These are phyloP conservation scores for Parasarocladium wereldwijsianum DNA, from an alignment of 2,329 filamentous ascomycete genomes.

Conservation along the genomic window DNA sequence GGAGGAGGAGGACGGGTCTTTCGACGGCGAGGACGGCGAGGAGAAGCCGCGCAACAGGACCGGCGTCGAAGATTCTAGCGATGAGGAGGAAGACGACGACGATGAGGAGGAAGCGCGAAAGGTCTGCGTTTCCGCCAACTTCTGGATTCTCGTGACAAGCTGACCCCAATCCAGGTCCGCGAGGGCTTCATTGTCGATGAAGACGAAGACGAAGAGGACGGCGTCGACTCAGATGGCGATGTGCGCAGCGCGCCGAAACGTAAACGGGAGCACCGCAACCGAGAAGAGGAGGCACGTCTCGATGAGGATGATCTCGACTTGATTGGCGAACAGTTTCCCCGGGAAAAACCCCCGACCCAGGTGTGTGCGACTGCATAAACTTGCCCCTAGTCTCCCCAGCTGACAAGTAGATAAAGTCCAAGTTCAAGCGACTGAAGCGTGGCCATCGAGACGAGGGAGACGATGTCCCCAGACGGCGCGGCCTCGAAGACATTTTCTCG, in stretches of 20 bases:
- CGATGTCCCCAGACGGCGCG: slow-evolving; percentile 48
- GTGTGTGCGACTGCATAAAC: slow-evolving; percentile 30
- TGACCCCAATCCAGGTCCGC: slow-evolving; percentile 44
- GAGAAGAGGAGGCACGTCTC: slow-evolving; percentile 73
- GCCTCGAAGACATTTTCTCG: slow-evolving; percentile 85
- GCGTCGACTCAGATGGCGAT: slow-evolving; percentile 39
- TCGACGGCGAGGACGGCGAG: slow-evolving; percentile 61
- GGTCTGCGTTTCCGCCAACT: slow-evolving; percentile 27
- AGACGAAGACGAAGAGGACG: slow-evolving; percentile 65
- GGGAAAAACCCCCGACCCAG: slow-evolving; percentile 50
- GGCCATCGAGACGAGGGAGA: slow-evolving; percentile 67
- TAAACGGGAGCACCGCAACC: slow-evolving; percentile 63
- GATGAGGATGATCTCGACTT: slow-evolving; percentile 95
- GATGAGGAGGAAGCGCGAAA: slow-evolving; percentile 72
- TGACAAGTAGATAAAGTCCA: slow-evolving; percentile 40
- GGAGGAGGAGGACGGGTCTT: slow-evolving; percentile 73
- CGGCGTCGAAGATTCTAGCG: slow-evolving; percentile 65
- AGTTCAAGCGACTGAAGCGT: slow-evolving; percentile 93
- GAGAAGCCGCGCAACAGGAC: slow-evolving; percentile 26
- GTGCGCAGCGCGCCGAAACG: slow-evolving; percentile 44
- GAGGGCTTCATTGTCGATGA: slow-evolving; percentile 96
- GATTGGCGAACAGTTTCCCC: slow-evolving; percentile 67
- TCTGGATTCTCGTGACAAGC: background rate
- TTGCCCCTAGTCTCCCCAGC: slow-evolving; percentile 4
- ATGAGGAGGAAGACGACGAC: slow-evolving; percentile 85